Base-by-base conservation (phyloP, 1,139 yeast species). In the Yamadazyma atmosphaerica region DNA sequence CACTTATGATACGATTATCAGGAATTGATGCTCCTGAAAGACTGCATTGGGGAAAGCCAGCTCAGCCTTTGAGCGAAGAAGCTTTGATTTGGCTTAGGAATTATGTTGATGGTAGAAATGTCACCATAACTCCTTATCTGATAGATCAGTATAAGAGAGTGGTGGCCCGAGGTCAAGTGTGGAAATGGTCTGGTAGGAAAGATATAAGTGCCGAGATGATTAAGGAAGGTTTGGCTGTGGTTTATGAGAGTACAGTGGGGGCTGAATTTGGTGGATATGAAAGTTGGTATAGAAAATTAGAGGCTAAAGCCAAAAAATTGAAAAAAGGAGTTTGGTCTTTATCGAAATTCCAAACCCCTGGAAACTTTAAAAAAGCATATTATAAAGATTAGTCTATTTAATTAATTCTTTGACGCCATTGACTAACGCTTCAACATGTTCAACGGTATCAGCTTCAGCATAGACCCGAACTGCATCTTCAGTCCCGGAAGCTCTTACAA, bases 21-120 rank as follows among this genome's bases (percentile, higher is more conserved):
- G 99, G 98, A 0, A 82, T 92, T n/a, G 99, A 92, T 68, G 98
- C 99, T 0, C 99, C 99, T 1, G 99, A 92, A 57, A 66, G 95
- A 31, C 79, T 95, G 2, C 98, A 92, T 66, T 92, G 88, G 63
- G 99, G 99, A 1, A 86, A 86, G 46, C 90, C 95, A 0, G 86
- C 96, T 0, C 98, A 92, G 56, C 95, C 95, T 0, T 85, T 65
- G 55, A 79, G 95, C 23, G 87, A 82, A 35, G 98, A 92, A 46
- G 94, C 97, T 0, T 62, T 90, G 42, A 54, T 55, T 4, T 92
- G 97, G 96, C 68, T 92, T 25, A 67, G 83, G 32, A 51, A 63
- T 13, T 84, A 78, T 50, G 55, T 90, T 1, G 55, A 83, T 36
- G 92, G 94, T 1, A 71, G 77, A 34, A 69, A 74, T 40, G 83